Evolutionary conservation across 305 asterid genomes (phyloP), one percentile per base, ranked within the genome.

Genomic region (Fraxinus dipetala): DNA sequence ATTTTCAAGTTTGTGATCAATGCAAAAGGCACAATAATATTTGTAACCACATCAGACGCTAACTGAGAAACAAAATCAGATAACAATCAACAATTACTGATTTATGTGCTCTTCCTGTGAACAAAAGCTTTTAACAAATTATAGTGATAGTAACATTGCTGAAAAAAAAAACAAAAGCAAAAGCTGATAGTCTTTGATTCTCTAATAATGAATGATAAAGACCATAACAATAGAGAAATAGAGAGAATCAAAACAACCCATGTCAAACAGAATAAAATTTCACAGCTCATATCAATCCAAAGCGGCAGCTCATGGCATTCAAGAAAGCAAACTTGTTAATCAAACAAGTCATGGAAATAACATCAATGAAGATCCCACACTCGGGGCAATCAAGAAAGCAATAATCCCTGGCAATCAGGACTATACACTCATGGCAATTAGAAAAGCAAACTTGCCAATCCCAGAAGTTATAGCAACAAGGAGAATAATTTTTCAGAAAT

Each of bases 21-120:
- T 63, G 78, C 69, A 59, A 59, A 59, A 59, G 69, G 79, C 35
- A 35, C 73, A 79, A 16, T 61, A 40, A 77, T 75, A 81, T 65
- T 34, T 63, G 76, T 7, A 81, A 77, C 18, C 75, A 72, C 73
- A 24, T 65, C 35, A 65, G 72, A 11, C 83, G 54, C 38, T 35
- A 59, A 51, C 76, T 30, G 48, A 83, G 38, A 75, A 72, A 34
- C 16, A 81, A 81, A 72, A 18, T 54, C 80, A 83, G 78, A 65
- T 65, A 24, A 26, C 7, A 65, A 26, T 8, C 63, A 59, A 59
- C 30, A 20, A 20, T 59, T 18, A 18, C 0, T 20, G 22, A 54
- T 54, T 5, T 2, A 54, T 54, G 26, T 54, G 69, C 69, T 59
- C 30, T 20, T 20, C 69, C 13, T 20, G 69, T 20, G 30, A 59